Conservation (phyloP, 2,329 filamentous ascomycete genomes). For the Amauroascus verrucosus region DNA sequence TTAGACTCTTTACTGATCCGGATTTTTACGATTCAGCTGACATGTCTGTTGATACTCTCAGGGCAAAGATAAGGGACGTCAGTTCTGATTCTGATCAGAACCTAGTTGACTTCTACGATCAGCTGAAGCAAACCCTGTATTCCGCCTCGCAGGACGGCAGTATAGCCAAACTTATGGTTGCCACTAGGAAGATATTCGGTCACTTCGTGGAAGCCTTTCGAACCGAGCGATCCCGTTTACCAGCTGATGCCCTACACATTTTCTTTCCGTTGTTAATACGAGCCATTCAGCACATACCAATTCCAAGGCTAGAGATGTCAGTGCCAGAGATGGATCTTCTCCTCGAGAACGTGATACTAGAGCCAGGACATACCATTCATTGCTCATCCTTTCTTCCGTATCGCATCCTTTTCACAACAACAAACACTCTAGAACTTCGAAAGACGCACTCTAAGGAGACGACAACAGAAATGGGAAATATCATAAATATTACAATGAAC, state of each 20-base stretch:
- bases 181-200: slow-evolving; percentile 55
- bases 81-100: slow-evolving; percentile 58
- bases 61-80: slow-evolving; percentile 47
- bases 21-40: slow-evolving; percentile 71
- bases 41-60: slow-evolving; percentile 52
- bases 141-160: slow-evolving; percentile 63
- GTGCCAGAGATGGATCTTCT: slow-evolving; percentile 75
- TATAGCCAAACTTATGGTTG: slow-evolving; percentile 57
- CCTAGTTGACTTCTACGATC: slow-evolving; percentile 59
- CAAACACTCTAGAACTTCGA: slow-evolving; percentile 75
- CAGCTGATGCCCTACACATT: slow-evolving; percentile 65
- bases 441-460: slow-evolving; percentile 62
- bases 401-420: slow-evolving; percentile 66
- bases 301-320: slow-evolving; percentile 79
- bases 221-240: slow-evolving; percentile 58
- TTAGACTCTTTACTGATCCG: slow-evolving; percentile 75
- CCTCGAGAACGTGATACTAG: slow-evolving; percentile 80
- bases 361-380: slow-evolving; percentile 77
- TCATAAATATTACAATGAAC: slow-evolving; percentile 67
- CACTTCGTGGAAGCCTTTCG: slow-evolving; percentile 58
- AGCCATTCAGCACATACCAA: slow-evolving; percentile 74
- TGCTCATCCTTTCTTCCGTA: slow-evolving; percentile 82
- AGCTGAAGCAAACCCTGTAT: slow-evolving; percentile 56
- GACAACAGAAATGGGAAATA: slow-evolving; percentile 55
- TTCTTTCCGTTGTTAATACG: slow-evolving; percentile 70